These are phyloP conservation scores for Sclerotinia subarctica DNA, from an alignment of 2,329 filamentous ascomycete species.

Conservation along the genomic window DNA sequence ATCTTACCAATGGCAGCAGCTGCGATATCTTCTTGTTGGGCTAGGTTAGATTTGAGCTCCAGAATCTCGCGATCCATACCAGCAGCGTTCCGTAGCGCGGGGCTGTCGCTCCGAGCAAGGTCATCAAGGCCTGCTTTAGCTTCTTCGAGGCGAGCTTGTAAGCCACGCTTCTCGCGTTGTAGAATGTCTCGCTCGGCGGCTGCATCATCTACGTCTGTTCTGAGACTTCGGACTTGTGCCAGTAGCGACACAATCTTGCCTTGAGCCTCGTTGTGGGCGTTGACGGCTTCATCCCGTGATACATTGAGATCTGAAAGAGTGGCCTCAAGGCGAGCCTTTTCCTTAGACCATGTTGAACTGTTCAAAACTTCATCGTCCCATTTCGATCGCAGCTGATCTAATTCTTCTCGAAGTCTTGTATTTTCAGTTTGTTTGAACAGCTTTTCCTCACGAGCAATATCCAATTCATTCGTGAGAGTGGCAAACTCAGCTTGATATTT, in stretches of 20 bases:
- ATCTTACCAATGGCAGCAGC: constrained; percentile 94
- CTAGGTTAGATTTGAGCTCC: constrained; percentile 81
- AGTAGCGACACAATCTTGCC: constrained; percentile 86
- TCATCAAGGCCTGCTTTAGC: constrained; percentile 87
- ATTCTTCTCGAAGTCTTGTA: constrained; percentile 84
- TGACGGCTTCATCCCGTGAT: constrained; percentile 89
- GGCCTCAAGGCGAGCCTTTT: constrained; percentile 87
- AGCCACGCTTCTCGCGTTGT: constrained; percentile 81
- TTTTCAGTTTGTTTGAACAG: constrained; percentile 85
- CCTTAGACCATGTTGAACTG: constrained; percentile 96
- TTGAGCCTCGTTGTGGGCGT: constrained; percentile 92
- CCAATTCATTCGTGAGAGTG: constrained; percentile 84
- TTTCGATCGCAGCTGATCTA: constrained; percentile 90
- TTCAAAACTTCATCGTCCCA: constrained; percentile 99
- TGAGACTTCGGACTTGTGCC: constrained; percentile 81
- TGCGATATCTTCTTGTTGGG: constrained; percentile 90
- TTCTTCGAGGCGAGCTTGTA: constrained; percentile 82
- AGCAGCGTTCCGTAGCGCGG: constrained; percentile 85
- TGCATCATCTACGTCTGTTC: constrained; percentile 81
- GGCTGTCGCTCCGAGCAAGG: constrained; percentile 78
- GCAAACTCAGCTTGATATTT: constrained; percentile 96
- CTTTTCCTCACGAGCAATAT: constrained; percentile 86
- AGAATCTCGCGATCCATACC: constrained; percentile 84
- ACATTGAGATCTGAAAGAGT: constrained; percentile 84
- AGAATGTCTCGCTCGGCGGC: constrained; percentile 81